Percentiles rank a stretch among this genome's conserved stretches.
Evolutionary conservation across 2,329 filamentous ascomycete genomes (phyloP).

Genomic region (Aspergillus quadricinctus): DNA sequence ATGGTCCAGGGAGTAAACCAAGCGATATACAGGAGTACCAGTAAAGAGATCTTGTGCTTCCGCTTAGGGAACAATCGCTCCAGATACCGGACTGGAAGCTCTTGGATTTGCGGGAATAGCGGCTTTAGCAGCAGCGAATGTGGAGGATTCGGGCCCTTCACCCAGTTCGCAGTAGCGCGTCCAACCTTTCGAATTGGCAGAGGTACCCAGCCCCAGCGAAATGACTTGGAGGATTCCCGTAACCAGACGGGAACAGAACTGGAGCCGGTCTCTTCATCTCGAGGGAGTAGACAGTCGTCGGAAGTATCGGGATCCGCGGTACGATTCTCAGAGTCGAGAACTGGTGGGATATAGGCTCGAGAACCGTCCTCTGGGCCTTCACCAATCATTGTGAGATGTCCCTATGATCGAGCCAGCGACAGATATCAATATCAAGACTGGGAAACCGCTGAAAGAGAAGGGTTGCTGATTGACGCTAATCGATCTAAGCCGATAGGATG

Average conservation of each 20-base stretch:
- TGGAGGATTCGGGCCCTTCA: conserved; percentile 46
- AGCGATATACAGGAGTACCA: conserved; percentile 40
- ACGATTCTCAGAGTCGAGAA: conserved; percentile 33
- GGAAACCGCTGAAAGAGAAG: neutral
- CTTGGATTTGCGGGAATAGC: conserved; percentile 44
- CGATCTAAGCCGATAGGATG: neutral
- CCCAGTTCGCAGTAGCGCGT: conserved; percentile 41
- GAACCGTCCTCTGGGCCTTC: conserved; percentile 28
- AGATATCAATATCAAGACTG: neutral
- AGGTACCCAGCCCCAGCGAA: conserved; percentile 47
- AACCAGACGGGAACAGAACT: conserved; percentile 43
- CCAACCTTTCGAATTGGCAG: conserved; percentile 42
- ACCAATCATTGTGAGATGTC: conserved; percentile 23
- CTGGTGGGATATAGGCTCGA: conserved; percentile 30
- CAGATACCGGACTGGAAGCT: conserved; percentile 42
- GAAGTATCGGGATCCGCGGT: conserved; percentile 31
- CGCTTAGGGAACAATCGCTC: conserved; percentile 44
- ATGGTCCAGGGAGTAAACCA: conserved; percentile 48
- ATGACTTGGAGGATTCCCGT: conserved; percentile 44
- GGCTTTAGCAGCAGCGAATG: conserved; percentile 44
- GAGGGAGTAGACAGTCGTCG: conserved; percentile 27
- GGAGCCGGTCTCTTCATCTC: conserved; percentile 24
- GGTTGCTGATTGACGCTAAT: neutral
- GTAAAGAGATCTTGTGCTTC: conserved; percentile 41
- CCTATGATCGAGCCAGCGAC: conserved; percentile 10